Base-by-base conservation (phyloP, 2,329 filamentous ascomycete genomes). In the Mollisia scopiformis region DNA sequence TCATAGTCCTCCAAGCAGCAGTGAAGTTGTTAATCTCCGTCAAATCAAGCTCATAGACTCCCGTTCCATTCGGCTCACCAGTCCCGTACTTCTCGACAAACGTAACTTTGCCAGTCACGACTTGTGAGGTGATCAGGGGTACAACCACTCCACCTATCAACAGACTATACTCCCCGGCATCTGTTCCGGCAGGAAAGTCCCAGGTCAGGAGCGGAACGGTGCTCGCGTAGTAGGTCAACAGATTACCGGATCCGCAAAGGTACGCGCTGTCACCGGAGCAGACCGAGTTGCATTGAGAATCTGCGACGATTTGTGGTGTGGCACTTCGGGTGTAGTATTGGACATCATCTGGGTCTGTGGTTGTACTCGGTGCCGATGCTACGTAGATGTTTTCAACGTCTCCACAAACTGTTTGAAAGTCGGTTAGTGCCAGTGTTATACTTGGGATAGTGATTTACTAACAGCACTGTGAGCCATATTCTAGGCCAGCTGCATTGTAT, bases 31-130 rank as follows among this genome's bases (percentile, higher is more conserved):
- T 75, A 51, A 83, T 73, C 49, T 79, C 75, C 5, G 79, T 79
- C 0, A 85, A 78, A 67, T 89, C 87, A 28, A 88, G 77, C 66
- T 89, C 86, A 67, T 88, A 89, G 6, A 85, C 83, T 31, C 87
- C 87, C 0, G 86, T 88, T 7, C 82, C 83, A 73, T 86, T 87
- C 11, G 80, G 75, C 7, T 78, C 75, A 2, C 82, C 83, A 11
- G 85, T 88, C n/a, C 84, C 84, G 27, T 33, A 19, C 50, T 87
- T 87, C 73, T 87, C 85, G 13, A 87, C 73, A 72, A 87, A 85
- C 6, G 80, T 82, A 37, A 87, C 80, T 70, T 87, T 87, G 55
- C 84, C 84, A 41, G 80, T 86, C 61, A 85, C 77, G 19, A 79
- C 79, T 62, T 84, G 79, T 59, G 82, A 82, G 0, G 82, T 83